Evolutionary conservation across 2,329 filamentous ascomycete genomes (phyloP).

Genomic region (Ascochyta lentis): DNA sequence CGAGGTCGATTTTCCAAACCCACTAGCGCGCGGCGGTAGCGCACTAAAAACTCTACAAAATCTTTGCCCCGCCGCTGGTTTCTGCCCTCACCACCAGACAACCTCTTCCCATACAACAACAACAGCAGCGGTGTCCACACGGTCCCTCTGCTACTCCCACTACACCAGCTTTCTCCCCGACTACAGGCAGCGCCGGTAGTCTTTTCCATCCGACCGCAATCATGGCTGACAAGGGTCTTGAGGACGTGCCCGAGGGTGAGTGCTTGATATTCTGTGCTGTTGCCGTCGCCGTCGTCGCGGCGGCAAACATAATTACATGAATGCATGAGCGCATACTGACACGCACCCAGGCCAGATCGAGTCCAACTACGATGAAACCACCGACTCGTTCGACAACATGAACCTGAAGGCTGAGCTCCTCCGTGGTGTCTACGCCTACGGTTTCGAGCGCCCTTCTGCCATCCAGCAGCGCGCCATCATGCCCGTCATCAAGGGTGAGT

Average conservation of each 20-base stretch:
- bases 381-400: conserved; percentile 99
- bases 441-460: conserved; percentile 99
- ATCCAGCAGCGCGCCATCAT: conserved; percentile 99
- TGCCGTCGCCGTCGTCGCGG: neutral
- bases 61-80: conserved; percentile 30
- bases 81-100: conserved; percentile 37
- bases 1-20: conserved; percentile 6
- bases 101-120: conserved; percentile 35
- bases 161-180: conserved; percentile 47
- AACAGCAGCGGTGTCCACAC: conserved; percentile 16
- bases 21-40: conserved; percentile 17
- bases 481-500: conserved; percentile 98
- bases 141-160: conserved; percentile 19
- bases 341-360: conserved; percentile 85
- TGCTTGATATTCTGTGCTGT: conserved; percentile 36
- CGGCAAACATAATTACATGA: conserved; percentile 3
- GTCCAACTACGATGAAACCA: conserved; percentile 99
- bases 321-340: conserved; percentile 14
- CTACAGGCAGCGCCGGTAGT: conserved; percentile 21
- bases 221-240: conserved; percentile 99
- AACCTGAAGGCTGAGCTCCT: conserved; percentile 96
- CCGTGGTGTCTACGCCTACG: conserved; percentile 98
- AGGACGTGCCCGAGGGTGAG: conserved; percentile 95
- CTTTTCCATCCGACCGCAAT: conserved; percentile 69
- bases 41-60: conserved; percentile 27